A percentile compares a stretch with the other conserved stretches of the same genome.
These are phyloP conservation scores for Fragosphaeria purpurea DNA, from an alignment of 2,329 filamentous ascomycete species.

Conservation along the genomic window DNA sequence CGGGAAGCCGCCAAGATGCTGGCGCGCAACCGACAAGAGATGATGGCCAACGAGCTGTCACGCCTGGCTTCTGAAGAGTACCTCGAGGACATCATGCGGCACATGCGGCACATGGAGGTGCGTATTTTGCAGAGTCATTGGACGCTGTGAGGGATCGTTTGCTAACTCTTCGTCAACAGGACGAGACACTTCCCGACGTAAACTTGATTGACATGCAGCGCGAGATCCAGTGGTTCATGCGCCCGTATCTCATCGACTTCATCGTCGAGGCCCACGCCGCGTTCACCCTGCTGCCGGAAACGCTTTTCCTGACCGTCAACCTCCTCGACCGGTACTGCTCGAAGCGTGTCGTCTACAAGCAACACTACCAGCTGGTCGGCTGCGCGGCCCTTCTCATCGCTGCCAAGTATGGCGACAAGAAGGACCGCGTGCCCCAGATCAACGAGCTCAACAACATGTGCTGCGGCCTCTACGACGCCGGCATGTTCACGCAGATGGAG, in stretches of 20 bases:
- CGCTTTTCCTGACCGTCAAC: constrained; percentile 92
- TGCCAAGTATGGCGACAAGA: constrained; percentile 97
- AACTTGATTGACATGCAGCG: constrained; percentile 98
- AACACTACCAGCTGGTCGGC: constrained; percentile 95
- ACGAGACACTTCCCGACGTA: constrained; percentile 87
- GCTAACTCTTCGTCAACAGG: constrained; percentile 26
- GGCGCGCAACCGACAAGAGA: constrained; percentile 74
- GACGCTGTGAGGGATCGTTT: not conserved
- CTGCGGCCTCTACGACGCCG: constrained; percentile 93
- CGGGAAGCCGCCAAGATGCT: constrained; percentile 70
- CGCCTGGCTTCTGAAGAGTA: constrained; percentile 80
- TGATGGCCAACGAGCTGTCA: constrained; percentile 82
- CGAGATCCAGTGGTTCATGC: constrained; percentile 99
- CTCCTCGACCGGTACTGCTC: constrained; percentile 97
- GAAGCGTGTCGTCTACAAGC: constrained; percentile 94
- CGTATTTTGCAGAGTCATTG: constrained; percentile 17
- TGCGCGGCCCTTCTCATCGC: constrained; percentile 93
- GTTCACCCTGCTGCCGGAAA: constrained; percentile 88
- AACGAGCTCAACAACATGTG: constrained; percentile 98
- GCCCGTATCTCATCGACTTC: constrained; percentile 96
- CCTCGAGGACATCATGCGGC: constrained; percentile 83
- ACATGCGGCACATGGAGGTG: constrained; percentile 93
- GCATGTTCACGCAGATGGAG: constrained; percentile 99
- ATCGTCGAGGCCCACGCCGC: constrained; percentile 93
- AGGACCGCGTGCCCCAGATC: constrained; percentile 96